Base-by-base conservation (phyloP, 768 basidiomycete genomes). In the Sutorius australiensis region DNA sequence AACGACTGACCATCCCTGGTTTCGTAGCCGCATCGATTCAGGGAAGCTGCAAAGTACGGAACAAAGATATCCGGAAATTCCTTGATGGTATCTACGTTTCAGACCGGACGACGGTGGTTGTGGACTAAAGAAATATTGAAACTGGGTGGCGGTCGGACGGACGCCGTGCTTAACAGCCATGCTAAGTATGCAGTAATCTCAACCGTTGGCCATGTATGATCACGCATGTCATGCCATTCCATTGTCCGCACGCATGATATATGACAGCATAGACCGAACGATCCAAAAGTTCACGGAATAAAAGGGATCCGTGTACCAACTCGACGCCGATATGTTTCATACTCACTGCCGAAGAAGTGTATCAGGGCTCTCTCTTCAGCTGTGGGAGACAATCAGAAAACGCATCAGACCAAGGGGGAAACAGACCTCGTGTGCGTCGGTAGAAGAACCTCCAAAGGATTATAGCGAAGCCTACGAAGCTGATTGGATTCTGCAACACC, bases 21-120 rank as follows among this genome's bases (percentile, higher is more conserved):
- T 24, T 53, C 28, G 48, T 56, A 87, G 93, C 97, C 56, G 97
- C 97, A 43, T 91, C 91, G 38, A 98, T 99, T 70, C 97, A 98
- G 72, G 95, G 95, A 62, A 80, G 88, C 56, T 97, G 93, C 79
- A 84, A 87, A 62, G 97, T 99, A 67, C 89, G 92, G 74, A 97
- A 98, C 87, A 99, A 99, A 80, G 95, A 95, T 80, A 98, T 98
- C 76, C 92, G 95, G 66, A 97, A 98, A 80, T 97, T 98, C 81
- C 79, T 97, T 71, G 92, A 95, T 69, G 89, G 92, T 72, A 83
- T 94, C 75, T 93, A 93, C 64, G 91, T 93, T 56, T 93, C 92
- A 34, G 87, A 88, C 65, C 86, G 82, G 76, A 81, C 82, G 54
- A 85, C 86, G 13, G 62, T 75, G 45, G 56, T 70, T 53, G 82